Percentiles rank a stretch among this genome's conserved stretches.
Conservation (phyloP, 73 alveolate species). For the Tetrahymena thermophila region DNA sequence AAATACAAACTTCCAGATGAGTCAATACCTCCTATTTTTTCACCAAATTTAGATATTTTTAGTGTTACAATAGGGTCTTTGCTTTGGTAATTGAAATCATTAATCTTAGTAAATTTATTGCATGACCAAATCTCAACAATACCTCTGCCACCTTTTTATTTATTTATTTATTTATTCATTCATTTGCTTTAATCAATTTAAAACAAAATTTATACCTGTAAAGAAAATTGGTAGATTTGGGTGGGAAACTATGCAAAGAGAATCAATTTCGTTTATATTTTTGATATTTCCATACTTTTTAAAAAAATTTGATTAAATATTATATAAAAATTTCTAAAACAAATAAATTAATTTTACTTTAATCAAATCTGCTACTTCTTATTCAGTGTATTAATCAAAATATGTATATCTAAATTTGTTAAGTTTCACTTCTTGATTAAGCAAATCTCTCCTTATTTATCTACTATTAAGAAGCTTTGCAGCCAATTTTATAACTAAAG, state of each 20-base stretch:
- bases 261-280: background rate
- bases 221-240: background rate
- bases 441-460: background rate
- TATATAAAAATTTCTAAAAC: background rate
- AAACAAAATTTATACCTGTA: background rate
- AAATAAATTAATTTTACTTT: background rate
- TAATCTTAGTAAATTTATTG: background rate
- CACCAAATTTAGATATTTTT: background rate
- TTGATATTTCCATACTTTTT: background rate
- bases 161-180: no score
- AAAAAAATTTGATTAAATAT: background rate
- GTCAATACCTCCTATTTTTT: background rate
- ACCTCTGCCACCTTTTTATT: background rate
- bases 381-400: background rate
- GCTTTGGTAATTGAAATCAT: background rate
- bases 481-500: background rate
- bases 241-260: background rate
- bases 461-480: background rate
- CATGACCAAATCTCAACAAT: background rate
- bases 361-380: background rate
- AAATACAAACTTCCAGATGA: background rate
- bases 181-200: background rate
- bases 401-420: background rate
- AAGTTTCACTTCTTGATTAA: background rate
- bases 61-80: background rate